A percentile compares a stretch with the other conserved stretches of the same genome.
phyloP scores from a whole-genome alignment of 2,329 filamentous ascomycete genomes.

The Fusarium tanahbumbuense region DNA sequence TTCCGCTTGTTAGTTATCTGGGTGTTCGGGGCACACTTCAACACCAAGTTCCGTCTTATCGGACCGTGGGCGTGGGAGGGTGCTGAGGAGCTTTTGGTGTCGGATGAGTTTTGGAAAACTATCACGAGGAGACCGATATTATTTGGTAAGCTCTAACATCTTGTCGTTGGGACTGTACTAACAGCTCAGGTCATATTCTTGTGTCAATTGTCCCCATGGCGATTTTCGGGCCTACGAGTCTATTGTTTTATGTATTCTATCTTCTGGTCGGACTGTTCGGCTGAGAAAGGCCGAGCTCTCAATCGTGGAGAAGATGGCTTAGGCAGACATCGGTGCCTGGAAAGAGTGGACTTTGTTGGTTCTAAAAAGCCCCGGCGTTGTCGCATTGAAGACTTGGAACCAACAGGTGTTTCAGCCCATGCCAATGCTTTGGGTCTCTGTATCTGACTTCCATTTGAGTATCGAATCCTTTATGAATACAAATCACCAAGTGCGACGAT shows the following conservation, averaged over 20 bases:
- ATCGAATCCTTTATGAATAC: neutral
- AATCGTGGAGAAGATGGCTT: no score
- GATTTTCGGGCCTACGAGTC: fast-evolving
- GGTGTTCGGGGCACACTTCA: neutral
- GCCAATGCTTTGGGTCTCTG: no score
- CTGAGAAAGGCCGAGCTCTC: neutral
- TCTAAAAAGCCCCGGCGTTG: neutral
- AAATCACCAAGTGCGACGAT: no score
- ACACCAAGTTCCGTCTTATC: neutral
- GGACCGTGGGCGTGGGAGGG: fast-evolving
- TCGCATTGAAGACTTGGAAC: neutral
- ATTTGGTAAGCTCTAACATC: fast-evolving
- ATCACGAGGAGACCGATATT: neutral
- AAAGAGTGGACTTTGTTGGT: neutral
- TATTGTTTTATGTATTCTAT: neutral
- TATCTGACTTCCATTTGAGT: no score
- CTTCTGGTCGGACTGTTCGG: neutral
- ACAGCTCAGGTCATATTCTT: neutral
- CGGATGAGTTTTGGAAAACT: neutral
- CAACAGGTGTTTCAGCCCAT: neutral
- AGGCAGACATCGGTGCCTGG: neutral
- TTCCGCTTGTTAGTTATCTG: neutral
- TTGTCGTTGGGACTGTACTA: fast-evolving
- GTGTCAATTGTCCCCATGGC: neutral
- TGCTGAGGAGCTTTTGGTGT: neutral